Evolutionary conservation across 179 eudicot species (phyloP), one percentile per base, ranked within the genome.

Genomic region (Gypsophila paniculata): DNA sequence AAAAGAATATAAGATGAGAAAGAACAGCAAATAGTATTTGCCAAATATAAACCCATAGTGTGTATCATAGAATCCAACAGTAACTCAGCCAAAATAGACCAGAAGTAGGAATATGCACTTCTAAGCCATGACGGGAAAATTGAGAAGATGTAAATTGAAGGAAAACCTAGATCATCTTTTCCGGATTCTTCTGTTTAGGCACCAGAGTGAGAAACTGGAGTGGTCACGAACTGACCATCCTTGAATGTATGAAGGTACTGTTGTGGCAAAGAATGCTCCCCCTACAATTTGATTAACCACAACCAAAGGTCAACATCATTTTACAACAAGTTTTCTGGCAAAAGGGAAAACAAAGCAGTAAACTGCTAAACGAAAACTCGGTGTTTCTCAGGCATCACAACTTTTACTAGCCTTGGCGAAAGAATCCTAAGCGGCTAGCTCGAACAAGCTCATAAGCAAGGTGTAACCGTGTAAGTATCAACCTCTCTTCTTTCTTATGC

Each of bases 141-240:
- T 46, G 58, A 55, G 48, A 18, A 55, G 69, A 48, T 51, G 71
- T 46, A 72, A 79, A 60, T 75, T 46, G 11, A 46, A 61, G 53
- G 48, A 68, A 58, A 64, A 76, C 60, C 77, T 77, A 67, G 11
- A 61, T 55, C 60, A 21, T 23, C 13, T 32, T 52, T 18, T 44
- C 71, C 42, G 55, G 22, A 46, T 26, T 65, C 25, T 65, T 44
- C 46, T 39, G 62, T 78, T 81, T 82, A 95, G 51, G 78, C 98
- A 65, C 96, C 99, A 46, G 98, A 92, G 86, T 95, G 99, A 32
- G 98, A 85, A 72, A 86, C 86, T 3, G 98, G 93, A 69, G 89
- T 87, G 22, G 99, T 92, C 69, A 87, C 82, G 55, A 95, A 92
- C 25, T 85, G 95, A 49, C 96, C 96, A 76, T 92, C 96, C 83